Evolutionary conservation across 1,139 yeast species (phyloP).

Genomic region (Taphrina wiesneri): DNA sequence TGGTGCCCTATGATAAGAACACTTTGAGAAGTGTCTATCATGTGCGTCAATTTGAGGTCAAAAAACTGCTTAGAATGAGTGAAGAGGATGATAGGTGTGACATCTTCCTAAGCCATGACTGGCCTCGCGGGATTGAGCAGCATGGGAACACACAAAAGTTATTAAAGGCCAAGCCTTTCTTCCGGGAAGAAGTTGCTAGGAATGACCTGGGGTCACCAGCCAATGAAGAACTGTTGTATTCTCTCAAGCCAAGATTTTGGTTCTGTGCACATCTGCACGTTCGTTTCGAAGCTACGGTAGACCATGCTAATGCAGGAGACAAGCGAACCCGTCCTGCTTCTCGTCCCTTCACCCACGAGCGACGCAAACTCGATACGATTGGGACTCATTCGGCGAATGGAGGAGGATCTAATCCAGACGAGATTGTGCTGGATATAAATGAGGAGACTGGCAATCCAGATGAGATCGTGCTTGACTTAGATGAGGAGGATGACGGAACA

Average conservation of each 20-base stretch:
- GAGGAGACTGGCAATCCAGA: constrained; percentile 41
- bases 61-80: constrained; percentile 54
- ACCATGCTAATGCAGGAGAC: constrained; percentile 44
- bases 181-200: constrained; percentile 60
- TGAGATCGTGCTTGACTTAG: constrained; percentile 45
- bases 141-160: constrained; percentile 60
- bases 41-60: constrained; percentile 62
- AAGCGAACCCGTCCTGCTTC: neutral
- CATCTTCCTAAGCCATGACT: constrained; percentile 77
- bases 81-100: constrained; percentile 49
- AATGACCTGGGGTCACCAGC: constrained; percentile 75
- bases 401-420: constrained; percentile 41
- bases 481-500: constrained; percentile 39
- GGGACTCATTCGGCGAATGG: neutral
- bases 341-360: neutral
- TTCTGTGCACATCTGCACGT: constrained; percentile 89
- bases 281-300: constrained; percentile 59
- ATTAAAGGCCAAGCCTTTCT: constrained; percentile 63
- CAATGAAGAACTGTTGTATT: constrained; percentile 57
- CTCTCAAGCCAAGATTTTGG: constrained; percentile 71
- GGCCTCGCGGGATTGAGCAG: constrained; percentile 83
- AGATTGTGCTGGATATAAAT: constrained; percentile 45
- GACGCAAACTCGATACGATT: neutral
- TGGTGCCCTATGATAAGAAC: constrained; percentile 53
- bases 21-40: constrained; percentile 69